A percentile compares a stretch with the other conserved stretches of the same genome.
These are phyloP conservation scores for Penicillium soppii DNA, from an alignment of 495 filamentous ascomycete genomes.

Conservation along the genomic window DNA sequence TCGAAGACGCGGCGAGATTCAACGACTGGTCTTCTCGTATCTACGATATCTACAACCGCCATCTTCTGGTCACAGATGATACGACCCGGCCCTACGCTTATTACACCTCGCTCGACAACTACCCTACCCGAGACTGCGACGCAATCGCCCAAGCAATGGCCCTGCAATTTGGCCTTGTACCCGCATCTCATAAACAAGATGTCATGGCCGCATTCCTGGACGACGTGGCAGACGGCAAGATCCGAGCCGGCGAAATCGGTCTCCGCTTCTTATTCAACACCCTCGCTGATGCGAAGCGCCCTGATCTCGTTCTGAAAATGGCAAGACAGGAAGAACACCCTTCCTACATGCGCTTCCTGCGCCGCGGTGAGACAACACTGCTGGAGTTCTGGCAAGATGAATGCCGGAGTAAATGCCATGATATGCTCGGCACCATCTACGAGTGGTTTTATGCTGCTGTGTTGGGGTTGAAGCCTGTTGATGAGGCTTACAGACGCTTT, in stretches of 20 bases:
- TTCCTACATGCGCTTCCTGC: slow-evolving; percentile 31
- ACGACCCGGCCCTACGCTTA: slow-evolving; percentile 14
- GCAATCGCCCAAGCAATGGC: slow-evolving; percentile 27
- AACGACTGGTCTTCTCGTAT: slow-evolving; percentile 20
- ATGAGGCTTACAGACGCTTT: slow-evolving; percentile 22
- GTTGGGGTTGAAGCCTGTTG: slow-evolving; percentile 22
- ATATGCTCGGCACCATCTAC: slow-evolving; percentile 34
- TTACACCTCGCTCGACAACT: slow-evolving; percentile 28
- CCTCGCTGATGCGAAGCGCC: slow-evolving; percentile 22
- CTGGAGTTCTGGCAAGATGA: slow-evolving; percentile 32
- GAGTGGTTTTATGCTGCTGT: slow-evolving; percentile 30
- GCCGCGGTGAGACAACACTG: slow-evolving; percentile 27
- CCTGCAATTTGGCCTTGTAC: slow-evolving; percentile 24
- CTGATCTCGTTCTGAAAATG: slow-evolving; percentile 28
- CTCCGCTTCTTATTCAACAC: slow-evolving; percentile 28
- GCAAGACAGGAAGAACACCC: slow-evolving; percentile 31
- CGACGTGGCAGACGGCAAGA: slow-evolving; percentile 19
- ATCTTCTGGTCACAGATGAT: slow-evolving; percentile 25
- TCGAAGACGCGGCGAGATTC: slow-evolving; percentile 17
- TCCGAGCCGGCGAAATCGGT: slow-evolving; percentile 28
- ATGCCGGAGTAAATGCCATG: slow-evolving; percentile 30
- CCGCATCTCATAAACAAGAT: slow-evolving; percentile 15
- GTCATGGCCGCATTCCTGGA: slow-evolving; percentile 26
- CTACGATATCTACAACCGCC: slow-evolving; percentile 20
- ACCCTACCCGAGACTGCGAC: slow-evolving; percentile 19